phyloP scores from a whole-genome alignment of 306 rosid species.

The Rubus idaeus region DNA sequence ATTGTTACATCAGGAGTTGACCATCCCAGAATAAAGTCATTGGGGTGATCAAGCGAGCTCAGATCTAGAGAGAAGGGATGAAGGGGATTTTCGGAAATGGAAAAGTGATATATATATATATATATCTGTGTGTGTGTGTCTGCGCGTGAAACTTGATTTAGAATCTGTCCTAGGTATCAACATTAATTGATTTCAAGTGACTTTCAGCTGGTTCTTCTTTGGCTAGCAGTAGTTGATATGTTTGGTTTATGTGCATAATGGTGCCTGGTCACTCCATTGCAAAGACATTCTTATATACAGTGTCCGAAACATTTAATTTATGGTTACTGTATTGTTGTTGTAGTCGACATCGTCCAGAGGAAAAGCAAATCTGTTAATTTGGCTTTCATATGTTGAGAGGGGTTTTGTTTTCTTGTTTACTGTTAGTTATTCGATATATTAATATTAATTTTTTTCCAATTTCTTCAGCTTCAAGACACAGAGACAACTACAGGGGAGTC shows the following conservation, averaged over 20 bases:
- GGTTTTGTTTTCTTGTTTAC: not conserved
- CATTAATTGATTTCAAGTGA: not conserved
- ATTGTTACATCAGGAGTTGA: not conserved
- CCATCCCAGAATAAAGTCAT: not conserved
- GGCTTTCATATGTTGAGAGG: not conserved
- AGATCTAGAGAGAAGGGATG: not conserved
- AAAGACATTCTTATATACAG: not conserved
- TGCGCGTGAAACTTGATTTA: not conserved
- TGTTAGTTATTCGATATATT: not conserved
- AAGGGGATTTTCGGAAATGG: not conserved
- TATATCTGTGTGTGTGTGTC: not conserved
- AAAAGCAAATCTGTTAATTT: not conserved
- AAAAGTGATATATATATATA: not conserved
- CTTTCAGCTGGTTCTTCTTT: not conserved
- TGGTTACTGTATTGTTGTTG: not conserved
- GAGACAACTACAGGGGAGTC: conserved; percentile 83
- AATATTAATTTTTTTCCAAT: not conserved
- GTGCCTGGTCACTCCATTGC: not conserved
- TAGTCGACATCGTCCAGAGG: not conserved
- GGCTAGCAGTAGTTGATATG: not conserved
- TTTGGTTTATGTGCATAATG: not conserved
- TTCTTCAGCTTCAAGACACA: conserved; percentile 72
- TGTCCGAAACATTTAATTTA: not conserved
- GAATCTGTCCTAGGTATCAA: not conserved
- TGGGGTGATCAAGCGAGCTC: not conserved